Conservation (phyloP, 169 alveolate species). For the Cryptosporidium baileyi region DNA sequence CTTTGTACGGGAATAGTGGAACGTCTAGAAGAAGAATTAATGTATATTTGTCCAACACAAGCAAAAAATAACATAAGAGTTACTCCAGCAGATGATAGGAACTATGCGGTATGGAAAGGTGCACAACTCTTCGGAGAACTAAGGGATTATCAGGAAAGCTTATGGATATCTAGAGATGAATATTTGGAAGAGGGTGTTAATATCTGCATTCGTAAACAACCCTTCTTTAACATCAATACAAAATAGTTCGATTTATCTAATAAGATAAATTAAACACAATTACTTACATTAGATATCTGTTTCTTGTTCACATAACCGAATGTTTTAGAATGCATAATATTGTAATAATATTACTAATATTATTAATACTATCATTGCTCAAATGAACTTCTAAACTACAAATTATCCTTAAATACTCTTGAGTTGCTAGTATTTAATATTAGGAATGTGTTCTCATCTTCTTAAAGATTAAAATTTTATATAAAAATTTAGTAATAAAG, state of each 20-base stretch:
- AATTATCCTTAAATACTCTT: too few species aligned
- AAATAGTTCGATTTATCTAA: neutral
- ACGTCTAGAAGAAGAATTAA: conserved; percentile 61
- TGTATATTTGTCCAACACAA: conserved; percentile 70
- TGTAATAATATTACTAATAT: too few species aligned
- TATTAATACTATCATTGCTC: too few species aligned
- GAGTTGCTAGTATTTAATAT: too few species aligned
- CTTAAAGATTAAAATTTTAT: too few species aligned
- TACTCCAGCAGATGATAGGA: conserved; percentile 55
- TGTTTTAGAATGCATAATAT: too few species aligned
- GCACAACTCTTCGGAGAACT: conserved; percentile 68
- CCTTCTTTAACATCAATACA: conserved; percentile 11
- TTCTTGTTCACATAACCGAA: too few species aligned
- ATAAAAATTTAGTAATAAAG: too few species aligned
- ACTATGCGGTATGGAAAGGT: conserved; percentile 61
- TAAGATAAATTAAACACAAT: too few species aligned
- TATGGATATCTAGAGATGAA: conserved; percentile 77
- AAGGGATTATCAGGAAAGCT: conserved; percentile 70
- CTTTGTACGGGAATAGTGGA: conserved; percentile 70
- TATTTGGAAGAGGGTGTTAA: conserved; percentile 74
- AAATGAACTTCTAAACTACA: too few species aligned
- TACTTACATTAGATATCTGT: too few species aligned
- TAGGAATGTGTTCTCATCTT: too few species aligned
- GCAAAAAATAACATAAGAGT: conserved; percentile 58
- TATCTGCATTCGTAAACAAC: conserved; percentile 70